Conservation (phyloP, 257 asterid genomes). For the Rauvolfia tetraphylla region DNA sequence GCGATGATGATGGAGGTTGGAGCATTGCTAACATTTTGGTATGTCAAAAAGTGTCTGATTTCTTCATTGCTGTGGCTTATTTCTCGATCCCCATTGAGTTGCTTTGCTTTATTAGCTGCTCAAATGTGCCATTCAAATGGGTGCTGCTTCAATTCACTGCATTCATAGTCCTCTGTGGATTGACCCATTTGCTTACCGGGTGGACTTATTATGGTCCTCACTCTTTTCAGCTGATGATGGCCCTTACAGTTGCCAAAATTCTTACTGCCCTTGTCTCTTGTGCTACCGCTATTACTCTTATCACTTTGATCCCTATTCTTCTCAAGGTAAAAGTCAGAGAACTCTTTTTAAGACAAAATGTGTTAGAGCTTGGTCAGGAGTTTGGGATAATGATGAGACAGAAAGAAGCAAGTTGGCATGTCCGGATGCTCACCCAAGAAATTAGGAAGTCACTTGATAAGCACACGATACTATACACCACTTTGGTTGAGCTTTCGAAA, state of each 20-base stretch:
- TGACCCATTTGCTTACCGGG: slow-evolving; percentile 42
- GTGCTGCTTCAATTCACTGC: slow-evolving; percentile 40
- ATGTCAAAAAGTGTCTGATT: slow-evolving; percentile 39
- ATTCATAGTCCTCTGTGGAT: slow-evolving; percentile 45
- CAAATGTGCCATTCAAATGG: slow-evolving; percentile 48
- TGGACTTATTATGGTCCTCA: slow-evolving; percentile 39
- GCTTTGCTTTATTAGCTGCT: slow-evolving; percentile 40
- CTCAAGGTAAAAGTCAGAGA: slow-evolving; percentile 45
- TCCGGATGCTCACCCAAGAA: slow-evolving; percentile 43
- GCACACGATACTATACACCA: slow-evolving; percentile 40
- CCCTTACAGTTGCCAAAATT: slow-evolving; percentile 38
- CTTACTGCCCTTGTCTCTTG: slow-evolving; percentile 47
- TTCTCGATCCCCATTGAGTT: slow-evolving; percentile 45
- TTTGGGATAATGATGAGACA: slow-evolving; percentile 46
- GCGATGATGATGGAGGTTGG: slow-evolving; percentile 44
- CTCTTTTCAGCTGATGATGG: slow-evolving; percentile 41
- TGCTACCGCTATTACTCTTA: slow-evolving; percentile 47
- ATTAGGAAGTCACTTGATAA: slow-evolving; percentile 46
- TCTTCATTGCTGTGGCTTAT: slow-evolving; percentile 47
- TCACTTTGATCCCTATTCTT: slow-evolving; percentile 37
- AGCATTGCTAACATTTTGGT: slow-evolving; percentile 32
- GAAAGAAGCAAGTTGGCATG: slow-evolving; percentile 44
- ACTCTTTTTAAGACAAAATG: slow-evolving; percentile 39
- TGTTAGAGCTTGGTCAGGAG: slow-evolving; percentile 46
- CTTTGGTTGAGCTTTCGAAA: slow-evolving; percentile 43